Percentiles rank a stretch among this genome's conserved stretches.
Conservation (phyloP, 1,284 basidiomycete species). For the Ustilago curta region DNA sequence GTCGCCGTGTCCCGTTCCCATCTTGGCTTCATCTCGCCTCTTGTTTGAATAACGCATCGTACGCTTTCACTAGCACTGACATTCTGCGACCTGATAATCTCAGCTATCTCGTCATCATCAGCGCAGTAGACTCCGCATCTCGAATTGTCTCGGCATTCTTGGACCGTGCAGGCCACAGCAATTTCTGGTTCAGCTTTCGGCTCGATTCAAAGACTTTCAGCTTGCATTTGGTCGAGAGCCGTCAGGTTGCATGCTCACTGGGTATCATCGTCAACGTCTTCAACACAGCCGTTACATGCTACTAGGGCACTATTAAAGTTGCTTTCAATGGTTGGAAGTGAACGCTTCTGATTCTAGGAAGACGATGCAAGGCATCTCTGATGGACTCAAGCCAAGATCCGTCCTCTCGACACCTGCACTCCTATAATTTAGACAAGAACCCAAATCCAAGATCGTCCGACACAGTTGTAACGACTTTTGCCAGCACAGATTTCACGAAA, state of each 20-base stretch:
- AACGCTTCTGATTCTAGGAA: background rate
- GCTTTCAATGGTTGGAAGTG: too few species aligned
- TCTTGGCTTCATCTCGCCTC: background rate
- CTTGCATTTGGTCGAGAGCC: background rate
- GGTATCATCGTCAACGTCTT: background rate
- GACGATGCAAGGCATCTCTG: constrained; percentile 4
- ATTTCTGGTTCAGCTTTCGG: too few species aligned
- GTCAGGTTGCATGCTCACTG: background rate
- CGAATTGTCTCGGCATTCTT: background rate
- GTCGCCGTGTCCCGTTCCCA: background rate
- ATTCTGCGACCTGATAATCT: background rate
- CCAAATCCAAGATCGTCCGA: too few species aligned
- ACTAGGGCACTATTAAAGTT: too few species aligned
- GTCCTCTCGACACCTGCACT: background rate
- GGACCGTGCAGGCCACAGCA: background rate
- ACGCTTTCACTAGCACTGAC: constrained; percentile 1
- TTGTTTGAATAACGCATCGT: background rate
- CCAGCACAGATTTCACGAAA: background rate
- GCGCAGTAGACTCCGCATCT: background rate
- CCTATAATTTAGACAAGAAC: background rate
- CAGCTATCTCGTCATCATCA: background rate
- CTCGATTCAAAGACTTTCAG: background rate
- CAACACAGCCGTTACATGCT: background rate
- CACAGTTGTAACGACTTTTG: background rate
- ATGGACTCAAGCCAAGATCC: constrained; percentile 6